Conservation (phyloP, 768 basidiomycete genomes). For the Inosperma sp. region DNA sequence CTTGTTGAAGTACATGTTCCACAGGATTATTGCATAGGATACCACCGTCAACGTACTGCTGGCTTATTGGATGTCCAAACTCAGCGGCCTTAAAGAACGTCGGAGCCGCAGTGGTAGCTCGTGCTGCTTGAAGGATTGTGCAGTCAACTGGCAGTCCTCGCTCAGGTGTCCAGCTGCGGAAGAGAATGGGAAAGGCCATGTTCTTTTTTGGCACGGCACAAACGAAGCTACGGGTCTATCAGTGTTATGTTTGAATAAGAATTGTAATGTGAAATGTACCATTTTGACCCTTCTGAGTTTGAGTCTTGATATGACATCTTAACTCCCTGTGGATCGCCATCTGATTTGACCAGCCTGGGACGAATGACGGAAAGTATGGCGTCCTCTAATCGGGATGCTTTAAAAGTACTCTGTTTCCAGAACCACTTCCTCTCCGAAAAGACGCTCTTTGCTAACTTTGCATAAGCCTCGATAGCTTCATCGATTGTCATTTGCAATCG, state of each 20-base stretch:
- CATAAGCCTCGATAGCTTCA: too few relatives aligned
- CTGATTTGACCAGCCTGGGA: neutral
- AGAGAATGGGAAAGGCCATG: neutral
- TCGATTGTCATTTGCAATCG: too few relatives aligned
- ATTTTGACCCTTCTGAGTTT: too few relatives aligned
- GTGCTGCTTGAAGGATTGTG: slow-evolving; percentile 1
- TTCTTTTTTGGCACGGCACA: neutral
- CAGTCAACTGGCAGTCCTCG: neutral
- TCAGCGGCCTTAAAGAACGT: neutral
- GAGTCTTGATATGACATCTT: neutral
- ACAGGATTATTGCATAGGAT: neutral
- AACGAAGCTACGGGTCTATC: neutral
- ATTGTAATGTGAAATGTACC: neutral
- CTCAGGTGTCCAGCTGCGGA: neutral
- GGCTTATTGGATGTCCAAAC: neutral
- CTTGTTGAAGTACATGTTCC: neutral
- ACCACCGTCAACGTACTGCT: neutral
- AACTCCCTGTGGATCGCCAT: neutral
- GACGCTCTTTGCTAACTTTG: too few relatives aligned
- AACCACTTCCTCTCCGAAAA: too few relatives aligned
- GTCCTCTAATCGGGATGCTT: neutral
- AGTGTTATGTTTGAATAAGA: neutral
- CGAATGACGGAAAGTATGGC: neutral
- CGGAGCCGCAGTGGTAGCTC: neutral
- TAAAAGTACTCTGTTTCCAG: neutral